Evolutionary conservation across 352 stramenopile genomes (phyloP), one percentile per base, ranked within the genome.

Genomic region (Phytopythium vexans): DNA sequence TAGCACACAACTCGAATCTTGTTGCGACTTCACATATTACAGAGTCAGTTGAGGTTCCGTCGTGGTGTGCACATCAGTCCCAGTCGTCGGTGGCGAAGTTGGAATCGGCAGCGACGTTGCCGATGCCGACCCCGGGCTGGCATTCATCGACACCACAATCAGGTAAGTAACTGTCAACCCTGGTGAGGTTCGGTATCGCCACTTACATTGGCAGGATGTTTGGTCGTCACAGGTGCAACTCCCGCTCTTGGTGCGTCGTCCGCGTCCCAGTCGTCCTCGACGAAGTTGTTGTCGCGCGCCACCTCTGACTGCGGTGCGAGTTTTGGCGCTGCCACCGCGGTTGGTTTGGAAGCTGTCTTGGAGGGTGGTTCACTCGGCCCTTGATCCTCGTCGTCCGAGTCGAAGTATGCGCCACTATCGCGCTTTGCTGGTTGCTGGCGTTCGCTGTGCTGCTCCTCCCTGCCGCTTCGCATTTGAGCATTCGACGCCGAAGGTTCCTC

Each of bases 21-120:
- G 21, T 27, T 27, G 21, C 21, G 21, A 27, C 21, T 27, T 27
- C 21, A 27, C 21, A 27, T 27, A 27, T 27, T 27, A 27, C 21
- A 27, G 21, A 27, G 21, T 2, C 21, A 27, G 21, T 27, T 27
- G 21, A 2, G 21, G 21, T 27, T 27, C 2, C 21, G 21, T 27
- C 21, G 21, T 27, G 21, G 21, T 2, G 2, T 27, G 21, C 21
- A 27, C 21, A 27, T 27, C 21, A 27, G 62, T 89, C 82, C 78
- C 78, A 89, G 56, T 88, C 77, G 0, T 88, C 81, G 0, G 74
- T 65, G 11, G 65, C 78, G 39, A 88, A 92, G 64, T 88, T 88
- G 8, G 78, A 39, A 50, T 92, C 81, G 1, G 76, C 72, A 1
- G 72, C 56, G 49, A 92, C 77, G 35, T 72, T 72, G 0, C 75